These are phyloP conservation scores for Melampsora occidentalis DNA, from an alignment of 1,284 basidiomycete genomes.

Conservation along the genomic window DNA sequence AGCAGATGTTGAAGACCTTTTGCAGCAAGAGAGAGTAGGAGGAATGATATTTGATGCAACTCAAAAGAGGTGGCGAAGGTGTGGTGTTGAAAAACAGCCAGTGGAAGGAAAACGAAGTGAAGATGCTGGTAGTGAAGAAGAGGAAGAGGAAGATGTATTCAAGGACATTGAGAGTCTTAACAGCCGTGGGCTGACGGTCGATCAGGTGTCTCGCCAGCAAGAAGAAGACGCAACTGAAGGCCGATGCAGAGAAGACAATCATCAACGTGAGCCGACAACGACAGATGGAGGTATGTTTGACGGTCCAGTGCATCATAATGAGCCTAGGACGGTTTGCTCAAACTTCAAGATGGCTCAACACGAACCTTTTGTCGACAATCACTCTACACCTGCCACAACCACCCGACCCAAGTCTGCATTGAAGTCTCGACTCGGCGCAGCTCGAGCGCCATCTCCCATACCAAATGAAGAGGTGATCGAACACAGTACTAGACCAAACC, in stretches of 20 bases:
- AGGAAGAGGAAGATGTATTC: slow-evolving; percentile 43
- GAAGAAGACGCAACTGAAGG: not conserved
- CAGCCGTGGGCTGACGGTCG: slow-evolving; percentile 7
- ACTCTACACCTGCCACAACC: too few relatives aligned
- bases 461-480: not conserved
- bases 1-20: slow-evolving; percentile 38
- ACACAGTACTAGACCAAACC: slow-evolving; percentile 57
- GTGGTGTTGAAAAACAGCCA: slow-evolving; percentile 6
- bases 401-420: slow-evolving; percentile 41
- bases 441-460: not conserved
- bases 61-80: slow-evolving; percentile 33
- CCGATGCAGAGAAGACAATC: too few relatives aligned
- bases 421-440: slow-evolving; percentile 1
- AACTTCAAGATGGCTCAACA: not conserved
- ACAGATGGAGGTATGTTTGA: slow-evolving; percentile 1
- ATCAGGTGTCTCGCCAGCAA: slow-evolving; percentile 20
- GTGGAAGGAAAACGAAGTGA: slow-evolving; percentile 7
- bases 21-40: slow-evolving; percentile 36
- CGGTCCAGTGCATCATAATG: too few relatives aligned
- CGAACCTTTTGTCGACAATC: not conserved
- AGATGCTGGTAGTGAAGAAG: slow-evolving; percentile 24
- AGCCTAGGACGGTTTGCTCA: too few relatives aligned
- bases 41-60: slow-evolving; percentile 43
- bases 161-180: slow-evolving; percentile 44
- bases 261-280: not conserved